Conservation (phyloP, 495 filamentous ascomycete species). For the Terfezia boudieri region DNA sequence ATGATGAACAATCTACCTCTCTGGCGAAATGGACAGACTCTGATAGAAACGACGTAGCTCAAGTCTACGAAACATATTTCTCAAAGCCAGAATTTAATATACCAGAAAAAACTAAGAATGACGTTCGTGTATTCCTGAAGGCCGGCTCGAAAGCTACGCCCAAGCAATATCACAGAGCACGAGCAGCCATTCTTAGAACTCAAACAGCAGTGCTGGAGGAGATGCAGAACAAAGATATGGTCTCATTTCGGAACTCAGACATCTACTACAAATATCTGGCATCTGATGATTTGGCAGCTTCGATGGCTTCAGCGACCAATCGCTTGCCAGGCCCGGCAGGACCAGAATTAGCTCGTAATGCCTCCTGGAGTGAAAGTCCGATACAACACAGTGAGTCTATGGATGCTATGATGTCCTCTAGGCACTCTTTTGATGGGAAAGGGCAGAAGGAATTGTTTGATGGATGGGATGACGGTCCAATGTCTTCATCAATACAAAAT, state of each 20-base stretch:
- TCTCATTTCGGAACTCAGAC: conserved; percentile 74
- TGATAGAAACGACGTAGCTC: conserved; percentile 64
- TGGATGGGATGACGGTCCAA: conserved; percentile 28
- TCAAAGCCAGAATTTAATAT: conserved; percentile 62
- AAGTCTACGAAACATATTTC: conserved; percentile 79
- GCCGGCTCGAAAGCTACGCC: conserved; percentile 51
- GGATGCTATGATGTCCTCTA: conserved; percentile 21
- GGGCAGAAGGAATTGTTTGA: conserved; percentile 23
- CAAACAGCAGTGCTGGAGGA: conserved; percentile 67
- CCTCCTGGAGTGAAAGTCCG: conserved; percentile 10
- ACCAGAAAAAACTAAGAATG: conserved; percentile 37
- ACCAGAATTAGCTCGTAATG: conserved; percentile 6
- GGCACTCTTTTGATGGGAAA: conserved; percentile 28
- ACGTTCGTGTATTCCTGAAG: conserved; percentile 55
- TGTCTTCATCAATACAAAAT: conserved; percentile 31
- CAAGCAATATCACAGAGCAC: conserved; percentile 61
- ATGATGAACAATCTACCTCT: conserved; percentile 40
- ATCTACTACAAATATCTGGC: conserved; percentile 88
- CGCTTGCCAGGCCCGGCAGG: background rate
- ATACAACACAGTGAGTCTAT: background rate
- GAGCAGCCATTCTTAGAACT: conserved; percentile 56
- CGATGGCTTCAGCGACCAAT: background rate
- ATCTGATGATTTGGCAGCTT: conserved; percentile 44
- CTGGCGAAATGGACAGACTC: conserved; percentile 54
- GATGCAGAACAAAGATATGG: conserved; percentile 56